phyloP scores from a whole-genome alignment of 805 yeast genomes.

The Wickerhamiella domercqiae region DNA sequence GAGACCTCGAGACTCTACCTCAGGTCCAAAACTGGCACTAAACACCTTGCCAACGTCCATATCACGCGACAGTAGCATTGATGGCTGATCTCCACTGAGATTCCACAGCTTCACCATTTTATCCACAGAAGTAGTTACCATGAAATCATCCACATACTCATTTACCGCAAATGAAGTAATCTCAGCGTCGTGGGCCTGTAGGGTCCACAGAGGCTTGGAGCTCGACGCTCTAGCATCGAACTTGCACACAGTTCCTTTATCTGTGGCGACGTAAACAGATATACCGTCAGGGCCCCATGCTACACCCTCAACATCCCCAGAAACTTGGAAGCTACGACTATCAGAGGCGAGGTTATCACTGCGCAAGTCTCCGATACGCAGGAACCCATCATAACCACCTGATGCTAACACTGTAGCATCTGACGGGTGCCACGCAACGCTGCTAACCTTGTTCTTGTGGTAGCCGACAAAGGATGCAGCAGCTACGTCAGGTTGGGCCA shows the following conservation, averaged over 20 bases:
- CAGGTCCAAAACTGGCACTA: constrained; percentile 69
- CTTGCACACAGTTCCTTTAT: constrained; percentile 74
- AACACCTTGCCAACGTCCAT: constrained; percentile 90
- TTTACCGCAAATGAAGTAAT: constrained; percentile 69
- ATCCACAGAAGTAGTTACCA: constrained; percentile 82
- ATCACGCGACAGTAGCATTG: constrained; percentile 81
- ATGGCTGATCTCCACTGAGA: constrained; percentile 44
- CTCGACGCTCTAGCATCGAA: constrained; percentile 59
- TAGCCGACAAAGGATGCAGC: constrained; percentile 57
- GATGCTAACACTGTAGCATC: constrained; percentile 45
- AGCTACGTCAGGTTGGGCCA: constrained; percentile 40
- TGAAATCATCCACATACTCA: constrained; percentile 47
- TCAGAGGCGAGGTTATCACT: constrained; percentile 41
- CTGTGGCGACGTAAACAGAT: constrained; percentile 73
- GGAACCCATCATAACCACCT: constrained; percentile 83
- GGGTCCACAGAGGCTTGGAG: constrained; percentile 70
- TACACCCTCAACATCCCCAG: constrained; percentile 59
- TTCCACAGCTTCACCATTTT: constrained; percentile 81
- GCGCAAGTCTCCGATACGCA: constrained; percentile 67
- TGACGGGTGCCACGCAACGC: constrained; percentile 68
- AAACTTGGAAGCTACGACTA: constrained; percentile 39
- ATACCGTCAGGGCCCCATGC: constrained; percentile 48
- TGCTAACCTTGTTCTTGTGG: constrained; percentile 72
- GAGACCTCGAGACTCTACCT: constrained; percentile 71
- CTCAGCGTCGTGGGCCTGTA: constrained; percentile 95